Conservation (phyloP, 805 yeast species). For the Ogataea corticis region DNA sequence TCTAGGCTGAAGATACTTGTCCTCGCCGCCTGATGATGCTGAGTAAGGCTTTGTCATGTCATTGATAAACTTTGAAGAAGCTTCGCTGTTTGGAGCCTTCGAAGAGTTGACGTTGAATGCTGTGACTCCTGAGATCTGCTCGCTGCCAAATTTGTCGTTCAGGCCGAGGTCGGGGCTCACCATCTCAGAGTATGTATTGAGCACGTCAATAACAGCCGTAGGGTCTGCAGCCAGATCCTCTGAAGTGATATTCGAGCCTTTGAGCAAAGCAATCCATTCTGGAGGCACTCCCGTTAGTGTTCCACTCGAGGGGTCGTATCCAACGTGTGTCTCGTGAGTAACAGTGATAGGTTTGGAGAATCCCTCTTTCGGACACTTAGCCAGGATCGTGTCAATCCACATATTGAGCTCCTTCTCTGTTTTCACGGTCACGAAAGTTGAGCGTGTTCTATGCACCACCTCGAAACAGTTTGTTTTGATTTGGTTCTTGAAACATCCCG, state of each 20-base stretch:
- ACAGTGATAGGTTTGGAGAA: constrained; percentile 94
- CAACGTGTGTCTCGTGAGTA: constrained; percentile 90
- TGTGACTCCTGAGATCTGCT: constrained; percentile 7
- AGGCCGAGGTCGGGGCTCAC: constrained; percentile 40
- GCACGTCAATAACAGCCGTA: constrained; percentile 61
- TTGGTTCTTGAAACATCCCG: constrained; percentile 66
- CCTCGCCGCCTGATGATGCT: constrained; percentile 14
- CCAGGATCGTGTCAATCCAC: constrained; percentile 88
- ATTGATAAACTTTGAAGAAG: constrained; percentile 21
- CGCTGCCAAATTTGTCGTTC: constrained; percentile 25
- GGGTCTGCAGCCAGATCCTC: constrained; percentile 67
- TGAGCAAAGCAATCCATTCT: constrained; percentile 55
- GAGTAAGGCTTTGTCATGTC: constrained; percentile 37
- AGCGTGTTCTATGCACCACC: constrained; percentile 62
- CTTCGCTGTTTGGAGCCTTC: constrained; percentile 3
- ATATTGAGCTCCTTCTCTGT: constrained; percentile 76
- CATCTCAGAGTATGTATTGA: constrained; percentile 51
- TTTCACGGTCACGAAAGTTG: constrained; percentile 74
- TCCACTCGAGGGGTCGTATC: constrained; percentile 76
- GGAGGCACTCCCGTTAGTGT: constrained; percentile 53
- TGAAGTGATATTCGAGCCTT: constrained; percentile 58
- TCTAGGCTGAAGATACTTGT: constrained; percentile 34
- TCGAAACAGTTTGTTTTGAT: constrained; percentile 81
- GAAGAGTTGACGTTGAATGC: constrained; percentile 12
- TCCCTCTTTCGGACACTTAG: constrained; percentile 62